Base-by-base conservation (phyloP, 331 rosid genomes). In the Saraca asoca region DNA sequence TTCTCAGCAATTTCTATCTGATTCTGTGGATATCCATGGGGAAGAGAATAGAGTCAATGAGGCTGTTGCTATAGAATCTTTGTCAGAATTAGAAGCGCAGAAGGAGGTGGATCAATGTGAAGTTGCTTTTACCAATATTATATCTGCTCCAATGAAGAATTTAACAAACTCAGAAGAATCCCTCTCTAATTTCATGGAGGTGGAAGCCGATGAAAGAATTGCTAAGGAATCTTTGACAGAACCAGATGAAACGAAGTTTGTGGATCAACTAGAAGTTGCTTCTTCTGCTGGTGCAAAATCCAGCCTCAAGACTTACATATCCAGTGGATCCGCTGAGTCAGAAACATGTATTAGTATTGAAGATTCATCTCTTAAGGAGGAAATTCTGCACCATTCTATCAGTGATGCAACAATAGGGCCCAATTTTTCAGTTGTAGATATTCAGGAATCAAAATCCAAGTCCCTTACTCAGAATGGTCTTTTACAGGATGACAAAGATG, bases 241-340 rank as follows among this genome's bases (percentile, higher is more conserved):
- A 48, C 52, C 77, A 49, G 74, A 59, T 57, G 48, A 58, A 53
- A 68, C 33, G 12, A 39, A 48, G 60, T 74, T 68, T 52, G 69
- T 51, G 69, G 74, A 64, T 79, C 78, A 55, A 54, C 59, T 38
- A 29, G 76, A 84, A 50, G 69, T 76, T 79, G 62, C 75, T 71
- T 38, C 75, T 71, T 38, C 71, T 13, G 56, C 79, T 39, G 82
- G 72, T 73, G 67, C 35, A 19, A 78, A 50, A 62, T 51, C 72
- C 13, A 69, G 45, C 71, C 42, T 74, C 72, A 69, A 56, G 19
- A 52, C 62, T 76, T 43, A 79, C 24, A 65, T 58, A 35, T 38
- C 68, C 12, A 15, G 54, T 43, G 78, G 45, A 70, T 64, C 46
- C 76, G 70, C 64, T 42, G 69, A 51, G 76, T 58, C 76, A 44